Evolutionary conservation across 192 early-diverging fungal species (phyloP).

Genomic region (Coemansia sp.): DNA sequence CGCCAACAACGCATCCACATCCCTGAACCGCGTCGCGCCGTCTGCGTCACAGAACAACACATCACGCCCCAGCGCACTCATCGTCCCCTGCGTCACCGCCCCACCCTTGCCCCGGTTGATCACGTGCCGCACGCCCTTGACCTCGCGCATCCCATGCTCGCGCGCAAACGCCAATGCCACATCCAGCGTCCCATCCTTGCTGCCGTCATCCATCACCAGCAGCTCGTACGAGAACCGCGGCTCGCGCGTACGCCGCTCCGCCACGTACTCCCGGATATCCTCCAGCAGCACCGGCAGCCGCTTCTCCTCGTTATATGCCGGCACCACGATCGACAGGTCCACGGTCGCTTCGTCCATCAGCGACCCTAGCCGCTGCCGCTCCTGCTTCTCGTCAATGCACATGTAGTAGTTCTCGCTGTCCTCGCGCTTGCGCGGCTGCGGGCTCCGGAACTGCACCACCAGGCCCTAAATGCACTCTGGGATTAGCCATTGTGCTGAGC

Average conservation of each 20-base stretch:
- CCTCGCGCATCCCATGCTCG: slow-evolving; percentile 49
- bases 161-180: slow-evolving; percentile 64
- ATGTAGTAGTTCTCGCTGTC: slow-evolving; percentile 48
- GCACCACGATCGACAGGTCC: slow-evolving; percentile 74
- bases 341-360: slow-evolving; percentile 34
- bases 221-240: slow-evolving; percentile 70
- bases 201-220: slow-evolving; percentile 90
- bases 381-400: slow-evolving; percentile 31
- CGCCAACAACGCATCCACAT: slow-evolving; percentile 61
- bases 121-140: slow-evolving; percentile 69
- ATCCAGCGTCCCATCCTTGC: slow-evolving; percentile 66
- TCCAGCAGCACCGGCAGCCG: slow-evolving; percentile 81
- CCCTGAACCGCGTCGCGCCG: slow-evolving; percentile 88
- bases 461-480: slow-evolving; percentile 10
- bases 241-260: slow-evolving; percentile 36
- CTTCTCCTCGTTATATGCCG: slow-evolving; percentile 85
- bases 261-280: slow-evolving; percentile 68
- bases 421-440: slow-evolving; percentile 33
- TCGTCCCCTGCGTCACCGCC: slow-evolving; percentile 87
- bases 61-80: slow-evolving; percentile 65
- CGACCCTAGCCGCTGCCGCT: slow-evolving; percentile 24
- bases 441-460: slow-evolving; percentile 36
- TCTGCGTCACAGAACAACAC: slow-evolving; percentile 94
- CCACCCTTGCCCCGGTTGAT: slow-evolving; percentile 92
- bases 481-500: neutral